Base-by-base conservation (phyloP, 2,329 filamentous ascomycete genomes). In the Berkeleyomyces basicola region DNA sequence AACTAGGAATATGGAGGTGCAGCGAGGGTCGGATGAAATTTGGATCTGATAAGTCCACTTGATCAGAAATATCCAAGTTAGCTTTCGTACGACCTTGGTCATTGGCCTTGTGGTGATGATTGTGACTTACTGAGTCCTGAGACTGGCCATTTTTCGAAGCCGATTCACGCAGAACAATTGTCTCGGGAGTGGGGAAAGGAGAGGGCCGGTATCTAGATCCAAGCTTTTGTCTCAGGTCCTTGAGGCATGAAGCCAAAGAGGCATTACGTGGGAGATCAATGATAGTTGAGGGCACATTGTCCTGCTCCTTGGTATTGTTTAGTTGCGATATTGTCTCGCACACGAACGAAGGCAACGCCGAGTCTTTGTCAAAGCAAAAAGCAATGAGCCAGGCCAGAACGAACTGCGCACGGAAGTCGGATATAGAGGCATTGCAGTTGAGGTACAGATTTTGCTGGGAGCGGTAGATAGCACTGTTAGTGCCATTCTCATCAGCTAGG, bases 21-120 rank as follows among this genome's bases (percentile, higher is more conserved):
- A 49, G 66, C 63, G 51, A 7, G 51, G 51, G 33, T 55, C 51
- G 16, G 14, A 37, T 6, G 51, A 55, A 4, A 55, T 55, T 5
- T 55, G 51, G 47, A 68, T 63, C 42, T 68, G 66, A 49, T 68
- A 68, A 33, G 67, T 68, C 67, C 67, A 68, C 67, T 68, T 53
- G 6, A 39, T 4, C 40, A 47, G 3, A 36, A 10, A 55, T 3
- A 31, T 6, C 36, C 14, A 46, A 37, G 51, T 39, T 2, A 55
- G 51, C 2, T 39, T n/a, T 31, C 33, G 7, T 46, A n/a, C 43
- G 11, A 46, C 4, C 4, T n/a, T 7, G 5, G 14, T n/a, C 11
- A 16, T 23, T 23, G 23, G 6, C 33, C 39, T 3, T 1, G n/a
- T 37, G 9, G 5, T 16, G 33, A 16, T 31, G 16, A 9, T 55